Evolutionary conservation across 371 early-diverging fungal species (phyloP).

Genomic region (Smittium culicis): DNA sequence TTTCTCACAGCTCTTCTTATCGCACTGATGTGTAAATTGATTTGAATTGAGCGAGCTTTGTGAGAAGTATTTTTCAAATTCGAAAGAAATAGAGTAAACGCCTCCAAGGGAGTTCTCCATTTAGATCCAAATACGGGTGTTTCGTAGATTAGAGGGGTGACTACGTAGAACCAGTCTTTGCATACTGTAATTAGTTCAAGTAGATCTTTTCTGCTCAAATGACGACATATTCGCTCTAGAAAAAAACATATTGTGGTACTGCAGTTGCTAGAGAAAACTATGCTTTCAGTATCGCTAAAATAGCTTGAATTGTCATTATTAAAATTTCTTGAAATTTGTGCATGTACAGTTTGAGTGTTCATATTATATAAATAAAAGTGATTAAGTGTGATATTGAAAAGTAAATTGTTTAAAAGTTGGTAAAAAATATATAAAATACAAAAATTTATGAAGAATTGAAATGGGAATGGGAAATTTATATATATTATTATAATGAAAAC

Average conservation of each 20-base stretch:
- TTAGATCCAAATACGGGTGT: conserved; percentile 6
- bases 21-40: neutral
- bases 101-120: neutral
- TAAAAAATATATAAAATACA: too few relatives aligned
- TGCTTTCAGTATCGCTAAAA: neutral
- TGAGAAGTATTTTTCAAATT: neutral
- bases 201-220: neutral
- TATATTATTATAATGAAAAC: too few relatives aligned
- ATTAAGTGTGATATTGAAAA: too few relatives aligned
- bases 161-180: conserved; percentile 4
- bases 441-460: too few relatives aligned
- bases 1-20: neutral
- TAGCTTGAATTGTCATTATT: too few relatives aligned
- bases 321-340: too few relatives aligned
- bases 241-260: neutral
- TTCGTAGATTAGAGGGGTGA: neutral
- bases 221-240: neutral
- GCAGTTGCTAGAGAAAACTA: neutral
- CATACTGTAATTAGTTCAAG: neutral
- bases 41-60: neutral
- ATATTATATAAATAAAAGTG: too few relatives aligned
- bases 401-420: too few relatives aligned
- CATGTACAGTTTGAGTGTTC: too few relatives aligned
- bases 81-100: conserved; percentile 3
- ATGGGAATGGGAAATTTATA: too few relatives aligned